Evolutionary conservation across 352 stramenopile genomes (phyloP).

Genomic region (Pythium oligandrum): DNA sequence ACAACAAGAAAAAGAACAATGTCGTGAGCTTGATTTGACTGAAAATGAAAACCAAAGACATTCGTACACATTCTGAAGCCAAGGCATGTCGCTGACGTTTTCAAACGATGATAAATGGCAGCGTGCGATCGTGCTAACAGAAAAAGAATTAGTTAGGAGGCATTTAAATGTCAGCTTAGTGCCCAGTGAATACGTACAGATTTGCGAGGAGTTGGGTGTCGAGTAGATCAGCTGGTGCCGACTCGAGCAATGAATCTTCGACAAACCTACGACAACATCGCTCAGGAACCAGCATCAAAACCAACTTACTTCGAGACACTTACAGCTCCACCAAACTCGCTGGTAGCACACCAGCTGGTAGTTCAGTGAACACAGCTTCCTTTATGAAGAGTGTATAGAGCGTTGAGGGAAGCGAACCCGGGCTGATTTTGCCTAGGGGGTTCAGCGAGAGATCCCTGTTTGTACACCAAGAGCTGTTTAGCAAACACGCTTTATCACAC

Average conservation of each 20-base stretch:
- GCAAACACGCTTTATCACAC: neutral
- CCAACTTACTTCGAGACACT: neutral
- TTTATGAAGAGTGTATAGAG: neutral
- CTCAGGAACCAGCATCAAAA: neutral
- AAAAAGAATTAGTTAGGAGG: too few species aligned
- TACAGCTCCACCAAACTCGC: neutral
- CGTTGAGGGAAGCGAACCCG: neutral
- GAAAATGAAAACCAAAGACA: neutral
- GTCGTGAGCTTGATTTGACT: neutral
- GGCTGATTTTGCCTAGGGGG: neutral
- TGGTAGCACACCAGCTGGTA: neutral
- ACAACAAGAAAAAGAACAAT: neutral
- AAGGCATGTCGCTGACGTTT: neutral
- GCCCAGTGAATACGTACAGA: too few species aligned
- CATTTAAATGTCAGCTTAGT: too few species aligned
- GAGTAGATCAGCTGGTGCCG: neutral
- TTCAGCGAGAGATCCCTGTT: slow-evolving; percentile 6
- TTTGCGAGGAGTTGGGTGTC: neutral
- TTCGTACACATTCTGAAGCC: neutral
- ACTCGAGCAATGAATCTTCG: neutral
- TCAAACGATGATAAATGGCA: neutral
- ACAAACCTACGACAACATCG: neutral
- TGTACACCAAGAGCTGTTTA: neutral
- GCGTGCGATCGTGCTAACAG: neutral
- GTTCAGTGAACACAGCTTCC: neutral